Conservation (phyloP, 768 basidiomycete genomes). For the Calocera cornea region DNA sequence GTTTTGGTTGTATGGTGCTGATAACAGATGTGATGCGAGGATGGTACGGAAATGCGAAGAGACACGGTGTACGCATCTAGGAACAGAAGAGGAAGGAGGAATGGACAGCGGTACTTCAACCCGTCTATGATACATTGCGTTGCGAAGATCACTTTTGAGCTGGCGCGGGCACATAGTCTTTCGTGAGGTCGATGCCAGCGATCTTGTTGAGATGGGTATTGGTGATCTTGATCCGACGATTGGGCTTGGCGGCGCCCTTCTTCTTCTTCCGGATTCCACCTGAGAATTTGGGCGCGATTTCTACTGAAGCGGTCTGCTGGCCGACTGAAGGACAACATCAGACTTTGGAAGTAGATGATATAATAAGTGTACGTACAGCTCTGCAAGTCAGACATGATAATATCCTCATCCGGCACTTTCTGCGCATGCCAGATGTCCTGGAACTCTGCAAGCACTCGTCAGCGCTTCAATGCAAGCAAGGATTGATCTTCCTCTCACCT, state of each 20-base stretch:
- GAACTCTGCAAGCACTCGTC: conserved; percentile 47
- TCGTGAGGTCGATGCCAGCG: conserved; percentile 63
- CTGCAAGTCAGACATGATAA: conserved; percentile 61
- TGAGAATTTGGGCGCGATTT: conserved; percentile 41
- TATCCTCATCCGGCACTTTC: conserved; percentile 74
- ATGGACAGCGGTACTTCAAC: background rate
- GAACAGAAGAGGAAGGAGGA: background rate
- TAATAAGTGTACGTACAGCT: conserved; percentile 36
- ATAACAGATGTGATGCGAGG: background rate
- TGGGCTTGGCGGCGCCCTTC: conserved; percentile 47
- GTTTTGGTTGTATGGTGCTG: background rate
- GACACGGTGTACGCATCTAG: background rate
- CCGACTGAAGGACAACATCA: conserved; percentile 40
- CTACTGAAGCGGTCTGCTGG: conserved; percentile 61
- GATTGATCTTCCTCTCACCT: conserved; percentile 34
- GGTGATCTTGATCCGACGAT: conserved; percentile 70
- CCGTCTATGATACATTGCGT: background rate
- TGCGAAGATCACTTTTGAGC: background rate
- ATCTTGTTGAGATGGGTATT: conserved; percentile 70
- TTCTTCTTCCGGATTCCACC: conserved; percentile 60
- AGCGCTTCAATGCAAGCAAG: background rate
- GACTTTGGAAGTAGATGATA: conserved; percentile 9
- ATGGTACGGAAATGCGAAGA: background rate
- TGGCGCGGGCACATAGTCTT: conserved; percentile 39
- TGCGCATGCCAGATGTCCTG: conserved; percentile 74